Evolutionary conservation across 129 eudicot species (phyloP).

Genomic region (Helichrysum umbraculigerum): DNA sequence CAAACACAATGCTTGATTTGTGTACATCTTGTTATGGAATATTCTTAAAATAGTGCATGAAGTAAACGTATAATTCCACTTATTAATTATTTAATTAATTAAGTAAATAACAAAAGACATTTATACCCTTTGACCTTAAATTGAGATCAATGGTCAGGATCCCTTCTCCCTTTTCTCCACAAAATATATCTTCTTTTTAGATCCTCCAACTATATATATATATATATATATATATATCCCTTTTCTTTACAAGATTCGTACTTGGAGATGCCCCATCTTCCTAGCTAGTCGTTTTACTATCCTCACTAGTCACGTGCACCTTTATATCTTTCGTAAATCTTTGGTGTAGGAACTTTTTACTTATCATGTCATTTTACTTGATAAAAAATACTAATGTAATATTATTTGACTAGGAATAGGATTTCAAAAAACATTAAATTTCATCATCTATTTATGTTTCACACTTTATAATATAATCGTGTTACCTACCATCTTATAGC

Average conservation of each 20-base stretch:
- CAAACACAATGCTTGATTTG: too few species aligned
- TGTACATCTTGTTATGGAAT: too few species aligned
- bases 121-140: too few species aligned
- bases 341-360: not conserved
- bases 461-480: conserved; percentile 4
- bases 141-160: too few species aligned
- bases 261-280: not conserved
- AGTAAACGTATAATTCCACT: too few species aligned
- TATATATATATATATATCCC: not conserved
- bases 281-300: not conserved
- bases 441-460: not conserved
- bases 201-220: too few species aligned
- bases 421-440: conserved; percentile 10
- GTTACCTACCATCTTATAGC: conserved; percentile 16
- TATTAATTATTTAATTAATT: too few species aligned
- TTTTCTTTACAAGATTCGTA: conserved; percentile 2
- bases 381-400: not conserved
- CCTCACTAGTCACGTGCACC: not conserved
- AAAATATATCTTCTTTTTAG: too few species aligned
- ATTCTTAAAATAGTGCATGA: too few species aligned
- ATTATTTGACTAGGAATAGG: not conserved
- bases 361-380: not conserved
- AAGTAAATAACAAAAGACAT: too few species aligned
- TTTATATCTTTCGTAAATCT: not conserved
- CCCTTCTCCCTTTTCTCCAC: too few species aligned